These are phyloP conservation scores for Guadua angustifolia DNA, from an alignment of 176 grass and related monocot species.

Conservation along the genomic window DNA sequence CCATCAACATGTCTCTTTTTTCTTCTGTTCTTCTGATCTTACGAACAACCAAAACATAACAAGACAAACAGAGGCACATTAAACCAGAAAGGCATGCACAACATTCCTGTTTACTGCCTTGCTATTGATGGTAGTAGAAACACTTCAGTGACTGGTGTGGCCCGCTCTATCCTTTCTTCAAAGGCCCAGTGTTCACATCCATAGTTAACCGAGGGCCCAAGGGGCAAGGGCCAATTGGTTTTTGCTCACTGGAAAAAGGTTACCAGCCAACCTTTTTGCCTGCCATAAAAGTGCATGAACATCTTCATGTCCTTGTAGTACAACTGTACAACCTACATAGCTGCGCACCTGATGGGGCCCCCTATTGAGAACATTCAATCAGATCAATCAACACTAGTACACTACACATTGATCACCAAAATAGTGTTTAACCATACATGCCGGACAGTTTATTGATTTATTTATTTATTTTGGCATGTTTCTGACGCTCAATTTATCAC, in stretches of 20 bases:
- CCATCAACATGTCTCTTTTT: slow-evolving; percentile 3
- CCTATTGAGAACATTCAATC: slow-evolving; percentile 25
- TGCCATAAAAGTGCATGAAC: slow-evolving; percentile 21
- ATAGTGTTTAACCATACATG: not conserved
- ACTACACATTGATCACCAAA: slow-evolving; percentile 8
- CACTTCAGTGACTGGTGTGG: slow-evolving; percentile 38
- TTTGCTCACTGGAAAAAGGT: slow-evolving; percentile 3
- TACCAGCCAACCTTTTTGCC: slow-evolving; percentile 4
- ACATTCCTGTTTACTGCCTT: not conserved
- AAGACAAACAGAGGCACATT: not conserved
- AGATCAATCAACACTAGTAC: slow-evolving; percentile 23
- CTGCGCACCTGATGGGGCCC: slow-evolving; percentile 5
- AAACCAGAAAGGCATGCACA: not conserved
- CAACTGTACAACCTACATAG: slow-evolving; percentile 15
- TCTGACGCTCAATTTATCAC: not conserved
- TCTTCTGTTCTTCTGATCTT: not conserved
- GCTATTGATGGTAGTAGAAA: slow-evolving; percentile 5
- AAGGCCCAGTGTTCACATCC: slow-evolving; percentile 43
- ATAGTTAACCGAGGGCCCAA: slow-evolving; percentile 38
- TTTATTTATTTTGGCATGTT: slow-evolving; percentile 34
- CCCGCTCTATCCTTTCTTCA: slow-evolving; percentile 31
- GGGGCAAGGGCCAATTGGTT: slow-evolving; percentile 34
- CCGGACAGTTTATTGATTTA: not conserved
- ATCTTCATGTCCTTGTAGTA: slow-evolving; percentile 25
- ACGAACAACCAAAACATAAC: not conserved